Conservation (phyloP, 1,284 basidiomycete genomes). For the Puccinia triticina region DNA sequence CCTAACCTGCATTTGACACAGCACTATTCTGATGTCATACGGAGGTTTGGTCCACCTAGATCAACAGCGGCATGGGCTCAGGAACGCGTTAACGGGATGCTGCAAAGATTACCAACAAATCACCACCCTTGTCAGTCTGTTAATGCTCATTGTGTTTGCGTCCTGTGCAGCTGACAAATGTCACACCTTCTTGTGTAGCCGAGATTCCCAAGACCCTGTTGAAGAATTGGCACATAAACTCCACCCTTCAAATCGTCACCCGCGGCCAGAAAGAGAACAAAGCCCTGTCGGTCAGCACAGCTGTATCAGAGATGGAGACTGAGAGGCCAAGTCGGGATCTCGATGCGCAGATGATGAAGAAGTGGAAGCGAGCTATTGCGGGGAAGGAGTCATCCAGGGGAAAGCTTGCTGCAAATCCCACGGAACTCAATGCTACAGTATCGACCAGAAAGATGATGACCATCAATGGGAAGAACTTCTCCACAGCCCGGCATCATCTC, state of each 20-base stretch:
- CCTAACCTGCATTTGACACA: slow-evolving; percentile 5
- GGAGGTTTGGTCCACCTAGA: too few species aligned
- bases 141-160: not conserved
- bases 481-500: not conserved
- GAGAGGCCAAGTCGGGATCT: not conserved
- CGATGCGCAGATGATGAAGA: not conserved
- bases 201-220: not conserved
- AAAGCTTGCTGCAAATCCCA: not conserved
- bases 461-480: not conserved
- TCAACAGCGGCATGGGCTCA: too few species aligned
- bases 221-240: too few species aligned
- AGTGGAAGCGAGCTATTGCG: slow-evolving; percentile 9
- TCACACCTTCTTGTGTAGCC: not conserved
- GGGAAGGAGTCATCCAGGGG: not conserved
- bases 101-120: too few species aligned
- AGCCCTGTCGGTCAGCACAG: not conserved
- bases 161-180: not conserved
- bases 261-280: not conserved
- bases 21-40: too few species aligned
- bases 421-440: not conserved
- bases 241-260: not conserved
- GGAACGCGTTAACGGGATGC: too few species aligned
- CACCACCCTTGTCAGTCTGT: not conserved
- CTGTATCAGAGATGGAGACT: not conserved
- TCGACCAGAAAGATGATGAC: not conserved